Evolutionary conservation across 2,329 filamentous ascomycete genomes (phyloP).

Genomic region (Botrytis fragariae): DNA sequence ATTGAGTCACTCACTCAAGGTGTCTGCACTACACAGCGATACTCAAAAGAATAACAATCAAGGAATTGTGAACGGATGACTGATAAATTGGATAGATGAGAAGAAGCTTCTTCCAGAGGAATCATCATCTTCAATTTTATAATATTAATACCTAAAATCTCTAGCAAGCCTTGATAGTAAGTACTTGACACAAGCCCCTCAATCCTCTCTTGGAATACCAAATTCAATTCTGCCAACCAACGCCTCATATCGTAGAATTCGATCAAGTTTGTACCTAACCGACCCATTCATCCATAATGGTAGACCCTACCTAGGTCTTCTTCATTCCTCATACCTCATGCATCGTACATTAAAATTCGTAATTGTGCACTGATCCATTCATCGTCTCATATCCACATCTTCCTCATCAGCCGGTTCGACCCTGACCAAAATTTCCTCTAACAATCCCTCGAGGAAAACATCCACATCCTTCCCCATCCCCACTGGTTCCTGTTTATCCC

Average conservation of each 20-base stretch:
- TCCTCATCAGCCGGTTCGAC: slow-evolving; percentile 72
- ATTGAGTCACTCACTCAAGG: neutral
- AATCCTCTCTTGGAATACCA: slow-evolving; percentile 6
- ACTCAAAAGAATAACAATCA: neutral
- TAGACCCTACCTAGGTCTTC: neutral
- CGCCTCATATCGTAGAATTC: slow-evolving; percentile 14
- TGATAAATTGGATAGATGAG: neutral
- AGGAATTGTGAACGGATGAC: neutral
- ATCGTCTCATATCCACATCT: slow-evolving; percentile 31
- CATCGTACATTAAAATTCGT: slow-evolving; percentile 13
- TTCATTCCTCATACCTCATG: neutral
- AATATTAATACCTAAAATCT: neutral
- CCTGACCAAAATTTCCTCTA: slow-evolving; percentile 90
- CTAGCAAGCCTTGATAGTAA: neutral
- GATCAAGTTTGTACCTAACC: slow-evolving; percentile 16
- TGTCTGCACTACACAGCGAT: neutral
- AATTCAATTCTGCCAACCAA: slow-evolving; percentile 20
- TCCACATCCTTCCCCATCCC: slow-evolving; percentile 91
- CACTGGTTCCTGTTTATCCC: slow-evolving; percentile 81
- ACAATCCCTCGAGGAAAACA: slow-evolving; percentile 83
- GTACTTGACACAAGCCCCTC: neutral
- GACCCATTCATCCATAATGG: slow-evolving; percentile 19
- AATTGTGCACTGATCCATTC: slow-evolving; percentile 19
- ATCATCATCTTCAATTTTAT: neutral
- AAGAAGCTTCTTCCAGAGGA: neutral